Conservation (phyloP, 2,329 filamentous ascomycete species). For the Fusarium citri region DNA sequence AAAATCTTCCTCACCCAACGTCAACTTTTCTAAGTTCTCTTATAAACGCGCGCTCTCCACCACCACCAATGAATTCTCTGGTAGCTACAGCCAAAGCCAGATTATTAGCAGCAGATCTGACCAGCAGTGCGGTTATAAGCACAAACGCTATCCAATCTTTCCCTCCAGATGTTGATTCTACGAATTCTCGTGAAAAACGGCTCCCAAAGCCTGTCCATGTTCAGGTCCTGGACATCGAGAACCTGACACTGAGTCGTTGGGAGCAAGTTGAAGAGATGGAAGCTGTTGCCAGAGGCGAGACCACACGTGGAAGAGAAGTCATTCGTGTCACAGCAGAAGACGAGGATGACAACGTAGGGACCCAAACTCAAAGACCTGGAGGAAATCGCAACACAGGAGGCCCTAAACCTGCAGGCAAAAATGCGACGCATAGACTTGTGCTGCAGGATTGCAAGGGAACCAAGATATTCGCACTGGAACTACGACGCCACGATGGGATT, state of each 20-base stretch:
- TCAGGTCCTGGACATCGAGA: slow-evolving; percentile 88
- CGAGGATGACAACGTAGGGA: slow-evolving; percentile 58
- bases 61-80: slow-evolving; percentile 75
- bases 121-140: slow-evolving; percentile 61
- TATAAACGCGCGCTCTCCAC: slow-evolving; percentile 64
- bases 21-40: slow-evolving; percentile 73
- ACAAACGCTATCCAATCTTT: slow-evolving; percentile 53
- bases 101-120: slow-evolving; percentile 82
- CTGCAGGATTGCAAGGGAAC: slow-evolving; percentile 82
- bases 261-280: slow-evolving; percentile 88
- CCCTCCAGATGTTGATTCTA: slow-evolving; percentile 67
- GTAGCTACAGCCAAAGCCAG: slow-evolving; percentile 84
- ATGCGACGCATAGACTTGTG: slow-evolving; percentile 80
- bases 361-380: slow-evolving; percentile 24
- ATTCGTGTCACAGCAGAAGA: slow-evolving; percentile 70
- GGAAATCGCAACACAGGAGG: slow-evolving; percentile 22
- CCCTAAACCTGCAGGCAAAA: slow-evolving; percentile 48
- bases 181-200: slow-evolving; percentile 63
- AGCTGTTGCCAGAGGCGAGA: slow-evolving; percentile 77
- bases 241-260: slow-evolving; percentile 83
- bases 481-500: slow-evolving; percentile 73
- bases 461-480: slow-evolving; percentile 78
- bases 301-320: slow-evolving; percentile 81
- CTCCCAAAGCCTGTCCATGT: slow-evolving; percentile 75
- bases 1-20: slow-evolving; percentile 66